Conservation (phyloP, 345 rosid species). For the Gossypium stocksii region DNA sequence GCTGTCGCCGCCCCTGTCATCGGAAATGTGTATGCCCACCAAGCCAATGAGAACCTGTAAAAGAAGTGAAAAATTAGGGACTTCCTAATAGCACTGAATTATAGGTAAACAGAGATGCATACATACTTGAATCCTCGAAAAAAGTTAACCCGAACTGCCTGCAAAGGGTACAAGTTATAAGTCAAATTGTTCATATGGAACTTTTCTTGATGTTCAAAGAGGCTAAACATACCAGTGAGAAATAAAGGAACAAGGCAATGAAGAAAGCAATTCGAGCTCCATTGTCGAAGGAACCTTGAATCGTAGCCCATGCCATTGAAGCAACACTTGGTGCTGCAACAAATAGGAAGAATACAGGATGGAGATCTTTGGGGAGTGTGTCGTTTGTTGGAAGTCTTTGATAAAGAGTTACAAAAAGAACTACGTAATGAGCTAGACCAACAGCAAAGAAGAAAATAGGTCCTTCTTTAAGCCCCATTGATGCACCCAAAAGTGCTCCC, state of each 20-base stretch:
- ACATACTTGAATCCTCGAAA: conserved; percentile 2
- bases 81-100: background rate
- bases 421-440: background rate
- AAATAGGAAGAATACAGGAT: background rate
- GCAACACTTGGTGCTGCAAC: conserved; percentile 4
- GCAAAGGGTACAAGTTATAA: background rate
- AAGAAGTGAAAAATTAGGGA: background rate
- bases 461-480: conserved; percentile 1
- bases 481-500: background rate
- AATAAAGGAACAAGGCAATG: background rate
- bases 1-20: background rate
- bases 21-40: background rate
- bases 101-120: background rate
- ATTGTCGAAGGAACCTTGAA: background rate
- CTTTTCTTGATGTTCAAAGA: background rate
- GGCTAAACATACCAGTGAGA: background rate
- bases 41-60: background rate
- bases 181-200: background rate
- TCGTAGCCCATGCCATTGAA: conserved; percentile 1
- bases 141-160: background rate
- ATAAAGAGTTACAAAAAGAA: background rate
- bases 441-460: conserved; percentile 1
- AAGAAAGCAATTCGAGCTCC: background rate
- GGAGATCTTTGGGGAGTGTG: background rate
- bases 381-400: background rate